phyloP scores from a whole-genome alignment of 306 rosid genomes.

The Vicia sativa region DNA sequence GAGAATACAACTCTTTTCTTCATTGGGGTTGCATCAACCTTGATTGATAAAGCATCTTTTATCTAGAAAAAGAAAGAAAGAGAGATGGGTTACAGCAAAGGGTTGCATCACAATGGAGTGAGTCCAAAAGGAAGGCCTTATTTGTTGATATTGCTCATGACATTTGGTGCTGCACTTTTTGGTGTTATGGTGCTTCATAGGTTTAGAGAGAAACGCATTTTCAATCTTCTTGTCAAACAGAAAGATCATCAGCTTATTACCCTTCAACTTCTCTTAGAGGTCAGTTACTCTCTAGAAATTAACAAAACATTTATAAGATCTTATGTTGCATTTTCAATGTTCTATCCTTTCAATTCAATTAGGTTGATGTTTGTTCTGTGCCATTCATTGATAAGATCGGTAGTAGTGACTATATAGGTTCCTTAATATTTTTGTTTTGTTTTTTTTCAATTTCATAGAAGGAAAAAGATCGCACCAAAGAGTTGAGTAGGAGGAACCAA shows the following conservation, averaged over 20 bases:
- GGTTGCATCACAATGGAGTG: constrained; percentile 46
- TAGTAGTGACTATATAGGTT: not conserved
- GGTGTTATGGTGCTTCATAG: constrained; percentile 83
- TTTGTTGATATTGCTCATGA: constrained; percentile 56
- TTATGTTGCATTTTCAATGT: constrained; percentile 15
- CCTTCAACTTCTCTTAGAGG: constrained; percentile 75
- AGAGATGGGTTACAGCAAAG: constrained; percentile 55
- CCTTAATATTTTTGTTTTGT: not conserved
- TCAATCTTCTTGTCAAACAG: constrained; percentile 62
- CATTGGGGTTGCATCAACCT: not conserved
- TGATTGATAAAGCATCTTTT: not conserved
- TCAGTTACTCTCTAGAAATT: constrained; percentile 27
- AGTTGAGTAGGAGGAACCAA: constrained; percentile 63
- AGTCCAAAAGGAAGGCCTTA: constrained; percentile 55
- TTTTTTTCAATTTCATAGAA: constrained; percentile 49
- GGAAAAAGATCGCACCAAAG: constrained; percentile 57
- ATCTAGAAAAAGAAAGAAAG: constrained; percentile 6
- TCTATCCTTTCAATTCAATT: constrained; percentile 2
- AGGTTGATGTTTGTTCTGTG: not conserved
- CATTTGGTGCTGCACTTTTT: constrained; percentile 80
- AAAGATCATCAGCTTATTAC: constrained; percentile 62
- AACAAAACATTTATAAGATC: too few relatives aligned
- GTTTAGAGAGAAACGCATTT: constrained; percentile 82
- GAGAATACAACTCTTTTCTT: constrained; percentile 30
- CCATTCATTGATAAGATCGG: constrained; percentile 11